Evolutionary conservation across 306 rosid genomes (phyloP), one percentile per base, ranked within the genome.

Genomic region (Cicer pinnatifidum): DNA sequence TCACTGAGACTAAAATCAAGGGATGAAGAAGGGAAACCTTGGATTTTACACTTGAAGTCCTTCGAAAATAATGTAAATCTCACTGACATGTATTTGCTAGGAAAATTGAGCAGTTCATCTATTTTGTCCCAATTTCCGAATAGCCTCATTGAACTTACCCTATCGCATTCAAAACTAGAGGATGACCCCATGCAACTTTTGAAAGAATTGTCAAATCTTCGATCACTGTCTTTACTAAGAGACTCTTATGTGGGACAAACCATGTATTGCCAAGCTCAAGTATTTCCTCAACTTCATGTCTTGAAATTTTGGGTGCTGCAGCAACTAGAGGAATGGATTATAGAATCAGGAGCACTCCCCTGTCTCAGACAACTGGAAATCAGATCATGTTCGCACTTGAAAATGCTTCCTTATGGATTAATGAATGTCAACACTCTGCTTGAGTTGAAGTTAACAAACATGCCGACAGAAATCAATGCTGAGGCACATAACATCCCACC

Each of bases 281-380:
- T 80, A 51, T 85, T 85, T 66, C 83, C 75, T 52, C 67, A 60
- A 72, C 87, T 86, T 12, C 37, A 46, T 5, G 64, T 69, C 4
- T 59, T 83, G 5, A 85, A 67, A 46, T 0, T 82, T 16, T 82
- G 86, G 89, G 17, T 9, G 67, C 69, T 85, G 9, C 13, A 45
- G n/a, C 33, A 62, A 2, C 46, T 85, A n/a, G 23, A 65, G 35
- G 59, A 71, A 8, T 80, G 75, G 83, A 33, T 0, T 0, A 51
- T 85, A 71, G 37, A 74, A 16, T 7, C 50, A 38, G 40, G 11
- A 33, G 83, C 89, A 40, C 58, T 86, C 69, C 82, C 64, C 5
- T 63, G 11, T 23, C 83, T 83, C 13, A 78, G 75, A 62, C 83
- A 82, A 28, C 28, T 85, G 7, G 89, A 85, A 82, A 80, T 80